Percentiles rank a stretch among this genome's conserved stretches.
Evolutionary conservation across 1,284 basidiomycete genomes (phyloP).

Genomic region (Microbotryomycetes sp.): DNA sequence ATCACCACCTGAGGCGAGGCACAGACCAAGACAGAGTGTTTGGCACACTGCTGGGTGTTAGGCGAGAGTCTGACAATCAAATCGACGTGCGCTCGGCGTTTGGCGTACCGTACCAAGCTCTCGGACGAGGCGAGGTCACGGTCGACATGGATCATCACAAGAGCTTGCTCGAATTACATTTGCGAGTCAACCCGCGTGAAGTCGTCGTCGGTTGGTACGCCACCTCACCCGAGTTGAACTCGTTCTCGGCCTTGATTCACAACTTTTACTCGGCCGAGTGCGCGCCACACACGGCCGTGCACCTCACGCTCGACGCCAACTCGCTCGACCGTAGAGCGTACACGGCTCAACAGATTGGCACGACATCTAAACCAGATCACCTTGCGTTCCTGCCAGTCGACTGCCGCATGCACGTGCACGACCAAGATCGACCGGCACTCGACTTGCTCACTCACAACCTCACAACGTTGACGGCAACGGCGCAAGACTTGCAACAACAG

Average conservation of each 20-base stretch:
- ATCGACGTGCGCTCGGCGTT: constrained; percentile 72
- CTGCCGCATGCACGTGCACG: constrained; percentile 70
- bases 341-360: constrained; percentile 66
- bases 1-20: constrained; percentile 88
- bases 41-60: constrained; percentile 85
- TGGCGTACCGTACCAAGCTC: constrained; percentile 64
- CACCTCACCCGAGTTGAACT: constrained; percentile 81
- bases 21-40: constrained; percentile 83
- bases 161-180: constrained; percentile 84
- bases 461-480: constrained; percentile 38
- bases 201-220: constrained; percentile 92
- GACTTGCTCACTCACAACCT: constrained; percentile 57
- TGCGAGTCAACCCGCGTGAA: constrained; percentile 75
- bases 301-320: constrained; percentile 83
- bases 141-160: constrained; percentile 96
- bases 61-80: constrained; percentile 60
- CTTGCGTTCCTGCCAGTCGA: constrained; percentile 84
- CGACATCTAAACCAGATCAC: constrained; percentile 46
- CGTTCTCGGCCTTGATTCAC: constrained; percentile 95
- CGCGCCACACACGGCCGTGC: constrained; percentile 78
- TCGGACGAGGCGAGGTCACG: constrained; percentile 64
- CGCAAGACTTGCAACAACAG: background rate
- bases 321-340: constrained; percentile 69
- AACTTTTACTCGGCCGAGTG: constrained; percentile 96
- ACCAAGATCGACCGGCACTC: constrained; percentile 73